Percentiles rank a stretch among this genome's conserved stretches.
phyloP scores from a whole-genome alignment of 768 basidiomycete species.

The Lepiota brunneoincarnata region DNA sequence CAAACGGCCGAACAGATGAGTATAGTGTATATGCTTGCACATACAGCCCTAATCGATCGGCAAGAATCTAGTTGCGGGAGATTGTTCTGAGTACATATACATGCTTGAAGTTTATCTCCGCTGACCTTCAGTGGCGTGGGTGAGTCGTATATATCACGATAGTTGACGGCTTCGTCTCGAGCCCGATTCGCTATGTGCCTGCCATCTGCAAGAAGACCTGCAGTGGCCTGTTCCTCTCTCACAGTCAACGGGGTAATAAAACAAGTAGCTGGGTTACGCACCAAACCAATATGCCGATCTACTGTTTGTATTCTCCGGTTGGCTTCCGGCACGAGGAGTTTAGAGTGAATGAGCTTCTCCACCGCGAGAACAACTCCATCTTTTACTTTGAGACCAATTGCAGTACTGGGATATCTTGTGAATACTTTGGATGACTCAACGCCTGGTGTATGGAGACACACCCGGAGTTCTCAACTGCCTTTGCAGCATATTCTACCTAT shows the following conservation, averaged over 20 bases:
- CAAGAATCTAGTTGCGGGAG: conserved; percentile 26
- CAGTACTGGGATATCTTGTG: conserved; percentile 58
- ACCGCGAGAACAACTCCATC: conserved; percentile 94
- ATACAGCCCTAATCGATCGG: conserved; percentile 84
- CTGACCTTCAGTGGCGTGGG: conserved; percentile 80
- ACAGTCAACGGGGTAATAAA: not conserved
- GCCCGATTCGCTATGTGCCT: conserved; percentile 84
- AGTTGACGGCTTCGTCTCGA: conserved; percentile 75
- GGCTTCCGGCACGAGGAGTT: conserved; percentile 88
- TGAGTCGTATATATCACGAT: conserved; percentile 69
- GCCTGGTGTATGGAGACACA: conserved; percentile 30
- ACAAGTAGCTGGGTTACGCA: conserved; percentile 28
- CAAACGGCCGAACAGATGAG: conserved; percentile 96
- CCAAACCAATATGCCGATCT: conserved; percentile 92
- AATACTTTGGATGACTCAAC: conserved; percentile 3
- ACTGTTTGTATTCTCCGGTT: conserved; percentile 93
- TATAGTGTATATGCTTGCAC: conserved; percentile 96
- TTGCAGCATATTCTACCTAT: conserved; percentile 96
- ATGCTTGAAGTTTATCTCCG: conserved; percentile 13
- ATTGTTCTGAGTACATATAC: not conserved
- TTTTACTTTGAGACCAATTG: conserved; percentile 93
- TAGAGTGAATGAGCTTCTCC: conserved; percentile 97
- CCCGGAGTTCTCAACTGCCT: conserved; percentile 99
- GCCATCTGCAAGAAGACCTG: conserved; percentile 92
- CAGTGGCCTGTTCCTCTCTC: conserved; percentile 64